phyloP scores from a whole-genome alignment of 352 stramenopile genomes.

The Pythium rhizo-oryzae region DNA sequence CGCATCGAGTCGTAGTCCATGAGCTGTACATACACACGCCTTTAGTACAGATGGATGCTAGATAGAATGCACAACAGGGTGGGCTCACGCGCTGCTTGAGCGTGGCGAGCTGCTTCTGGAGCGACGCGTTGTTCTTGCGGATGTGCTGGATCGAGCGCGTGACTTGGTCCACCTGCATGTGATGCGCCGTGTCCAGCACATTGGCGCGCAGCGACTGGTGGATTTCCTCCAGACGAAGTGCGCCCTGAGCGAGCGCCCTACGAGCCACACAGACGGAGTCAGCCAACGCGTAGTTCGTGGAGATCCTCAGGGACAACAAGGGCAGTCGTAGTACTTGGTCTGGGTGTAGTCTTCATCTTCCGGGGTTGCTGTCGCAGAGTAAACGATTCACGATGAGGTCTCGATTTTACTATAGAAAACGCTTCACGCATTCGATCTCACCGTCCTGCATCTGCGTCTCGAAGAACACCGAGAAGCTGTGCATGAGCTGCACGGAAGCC shows the following conservation, averaged over 20 bases:
- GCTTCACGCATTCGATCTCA: background rate
- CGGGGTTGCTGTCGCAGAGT: constrained; percentile 8
- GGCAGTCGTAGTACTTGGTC: constrained; percentile 17
- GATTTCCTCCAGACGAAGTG: constrained; percentile 39
- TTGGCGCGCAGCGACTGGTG: constrained; percentile 37
- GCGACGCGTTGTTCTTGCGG: constrained; percentile 30
- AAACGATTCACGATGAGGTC: background rate
- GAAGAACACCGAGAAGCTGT: constrained; percentile 40
- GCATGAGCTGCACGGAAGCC: constrained; percentile 35
- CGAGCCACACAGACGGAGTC: background rate
- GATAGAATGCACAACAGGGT: background rate
- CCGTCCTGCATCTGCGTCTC: constrained; percentile 38
- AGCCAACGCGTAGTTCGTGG: background rate
- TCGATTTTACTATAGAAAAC: too few species aligned
- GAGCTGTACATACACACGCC: constrained; percentile 32
- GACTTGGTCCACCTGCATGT: constrained; percentile 39
- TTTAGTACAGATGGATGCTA: too few species aligned
- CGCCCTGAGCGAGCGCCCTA: constrained; percentile 37
- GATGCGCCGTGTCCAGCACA: constrained; percentile 33
- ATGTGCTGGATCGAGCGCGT: constrained; percentile 35
- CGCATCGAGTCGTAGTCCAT: constrained; percentile 77
- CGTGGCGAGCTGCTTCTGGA: constrained; percentile 36
- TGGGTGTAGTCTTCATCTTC: constrained; percentile 33
- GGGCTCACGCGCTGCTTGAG: constrained; percentile 37
- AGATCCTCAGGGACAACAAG: background rate